Evolutionary conservation across 768 basidiomycete species (phyloP), one percentile per base, ranked within the genome.

Genomic region (Pleurotus eryngii): DNA sequence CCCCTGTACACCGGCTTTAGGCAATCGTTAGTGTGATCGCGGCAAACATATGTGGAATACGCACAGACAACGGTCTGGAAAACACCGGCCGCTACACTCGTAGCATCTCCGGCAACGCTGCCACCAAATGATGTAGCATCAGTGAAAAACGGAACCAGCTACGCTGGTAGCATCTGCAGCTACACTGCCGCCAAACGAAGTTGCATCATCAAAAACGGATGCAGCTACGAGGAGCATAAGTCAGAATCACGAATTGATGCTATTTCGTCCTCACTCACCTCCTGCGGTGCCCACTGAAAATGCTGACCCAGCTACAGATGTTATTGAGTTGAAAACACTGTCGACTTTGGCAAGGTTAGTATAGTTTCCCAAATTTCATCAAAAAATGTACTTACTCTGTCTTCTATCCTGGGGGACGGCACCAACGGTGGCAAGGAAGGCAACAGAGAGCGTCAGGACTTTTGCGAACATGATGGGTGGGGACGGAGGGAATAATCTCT

Each of bases 1-100:
- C 7, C 70, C 57, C 12, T 81, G 86, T n/a, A 74, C 84, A 56
- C 77, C 64, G 27, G 84, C 87, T 89, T 51, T 18, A 56, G 47
- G 43, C 67, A 68, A 48, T 7, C 64, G 67, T 17, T 67, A 61
- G 2, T 60, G 63, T 63, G 38, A 64, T 59, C 38, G 66, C 20
- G 53, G 40, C 8, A 12, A 20, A n/a, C 15, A 50, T 22, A 42
- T 27, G 56, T 27, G 56, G 3, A 51, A 17, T 35, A 54, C 20
- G n/a, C 49, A 79, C 80, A 79, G n/a, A 76, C 78, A 1, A 80
- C 72, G 17, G 69, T 71, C 57, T 74, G 61, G 49, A 76, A 68
- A 15, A 80, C 63, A 3, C 66, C 66, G 2, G 49, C 67, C 7
- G 66, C 76, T 6, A 60, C 63, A 55, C 66, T 69, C 5, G 73